Evolutionary conservation across 148 eudicot genomes (phyloP).

Genomic region (Chenopodium album): DNA sequence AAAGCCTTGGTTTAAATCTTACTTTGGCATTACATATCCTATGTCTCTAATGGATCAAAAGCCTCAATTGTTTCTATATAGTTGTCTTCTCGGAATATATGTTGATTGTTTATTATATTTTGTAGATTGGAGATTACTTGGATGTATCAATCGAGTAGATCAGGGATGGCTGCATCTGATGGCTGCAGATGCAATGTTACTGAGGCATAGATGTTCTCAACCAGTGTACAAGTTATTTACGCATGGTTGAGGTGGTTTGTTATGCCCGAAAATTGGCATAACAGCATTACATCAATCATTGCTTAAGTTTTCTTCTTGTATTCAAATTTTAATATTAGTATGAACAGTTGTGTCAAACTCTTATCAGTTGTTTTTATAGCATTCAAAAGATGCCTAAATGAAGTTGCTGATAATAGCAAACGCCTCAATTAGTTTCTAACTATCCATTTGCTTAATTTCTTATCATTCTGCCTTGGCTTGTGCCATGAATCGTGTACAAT

Average conservation of each 20-base stretch:
- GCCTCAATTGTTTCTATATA: background rate
- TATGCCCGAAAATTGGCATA: background rate
- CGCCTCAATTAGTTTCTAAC: background rate
- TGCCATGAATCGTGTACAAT: background rate
- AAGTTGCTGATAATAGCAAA: background rate
- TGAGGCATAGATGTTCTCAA: background rate
- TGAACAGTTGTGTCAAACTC: slow-evolving; percentile 6
- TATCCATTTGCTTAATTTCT: background rate
- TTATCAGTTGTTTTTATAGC: background rate
- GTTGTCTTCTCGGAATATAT: background rate
- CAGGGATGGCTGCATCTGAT: background rate
- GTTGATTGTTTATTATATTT: background rate
- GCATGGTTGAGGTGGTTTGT: background rate
- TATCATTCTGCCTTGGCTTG: background rate
- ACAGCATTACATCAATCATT: slow-evolving; percentile 4
- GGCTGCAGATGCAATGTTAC: too few relatives aligned
- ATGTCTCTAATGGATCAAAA: background rate
- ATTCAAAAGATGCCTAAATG: background rate
- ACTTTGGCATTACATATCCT: slow-evolving; percentile 1
- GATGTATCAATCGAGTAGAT: slow-evolving; percentile 43
- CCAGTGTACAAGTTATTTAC: slow-evolving; percentile 6
- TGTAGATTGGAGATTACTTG: slow-evolving; percentile 51
- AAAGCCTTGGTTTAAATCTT: slow-evolving; percentile 36
- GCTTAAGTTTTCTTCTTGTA: slow-evolving; percentile 1
- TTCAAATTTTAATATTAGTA: background rate